Evolutionary conservation across 306 rosid species (phyloP).

Genomic region (Ormosia semicastrata): DNA sequence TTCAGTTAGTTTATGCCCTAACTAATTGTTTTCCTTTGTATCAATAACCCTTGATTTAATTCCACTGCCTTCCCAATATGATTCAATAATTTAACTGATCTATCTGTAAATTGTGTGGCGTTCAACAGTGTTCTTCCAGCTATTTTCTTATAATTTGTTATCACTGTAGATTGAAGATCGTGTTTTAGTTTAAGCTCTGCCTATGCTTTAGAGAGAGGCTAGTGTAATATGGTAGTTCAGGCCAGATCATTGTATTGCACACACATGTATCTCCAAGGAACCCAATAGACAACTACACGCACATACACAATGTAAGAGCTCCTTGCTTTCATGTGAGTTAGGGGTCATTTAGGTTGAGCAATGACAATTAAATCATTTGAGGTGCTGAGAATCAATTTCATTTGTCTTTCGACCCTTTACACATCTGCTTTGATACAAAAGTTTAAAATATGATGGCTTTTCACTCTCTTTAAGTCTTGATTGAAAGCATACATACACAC

Average conservation of each 20-base stretch:
- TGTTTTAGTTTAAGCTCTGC: neutral
- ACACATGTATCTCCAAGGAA: neutral
- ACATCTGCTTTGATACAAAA: neutral
- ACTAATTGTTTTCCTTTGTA: neutral
- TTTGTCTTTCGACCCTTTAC: neutral
- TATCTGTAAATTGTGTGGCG: neutral
- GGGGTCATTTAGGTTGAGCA: neutral
- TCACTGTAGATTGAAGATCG: neutral
- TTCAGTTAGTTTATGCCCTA: neutral
- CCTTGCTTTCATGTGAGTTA: neutral
- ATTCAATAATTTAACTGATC: neutral
- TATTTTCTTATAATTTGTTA: neutral
- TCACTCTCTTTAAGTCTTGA: neutral
- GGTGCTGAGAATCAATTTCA: neutral
- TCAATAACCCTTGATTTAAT: neutral
- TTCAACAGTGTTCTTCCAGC: neutral
- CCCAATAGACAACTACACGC: neutral
- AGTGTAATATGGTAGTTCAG: neutral
- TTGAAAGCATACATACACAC: neutral
- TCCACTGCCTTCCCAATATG: neutral
- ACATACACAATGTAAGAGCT: neutral
- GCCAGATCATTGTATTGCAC: neutral
- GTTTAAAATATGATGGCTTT: neutral
- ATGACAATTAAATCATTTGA: neutral
- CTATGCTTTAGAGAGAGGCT: conserved; percentile 4